Evolutionary conservation across 305 asterid genomes (phyloP).

Genomic region (Salvia sclarea): DNA sequence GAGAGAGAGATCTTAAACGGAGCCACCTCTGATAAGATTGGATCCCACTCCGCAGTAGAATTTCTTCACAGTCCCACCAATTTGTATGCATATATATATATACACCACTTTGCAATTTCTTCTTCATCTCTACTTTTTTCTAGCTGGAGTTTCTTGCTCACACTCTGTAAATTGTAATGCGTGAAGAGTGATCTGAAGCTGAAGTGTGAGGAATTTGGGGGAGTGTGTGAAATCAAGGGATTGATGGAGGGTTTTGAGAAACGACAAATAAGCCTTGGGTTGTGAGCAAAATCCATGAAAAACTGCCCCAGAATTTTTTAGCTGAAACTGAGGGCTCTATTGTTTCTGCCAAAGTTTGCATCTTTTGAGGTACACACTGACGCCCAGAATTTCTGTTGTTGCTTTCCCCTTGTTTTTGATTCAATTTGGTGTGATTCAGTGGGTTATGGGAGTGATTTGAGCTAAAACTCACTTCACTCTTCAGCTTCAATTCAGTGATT

Average conservation of each 20-base stretch:
- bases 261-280: conserved; percentile 15
- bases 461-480: conserved; percentile 14
- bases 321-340: conserved; percentile 33
- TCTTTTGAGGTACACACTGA: conserved; percentile 24
- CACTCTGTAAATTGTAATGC: neutral
- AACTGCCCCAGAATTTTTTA: conserved; percentile 4
- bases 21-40: conserved; percentile 31
- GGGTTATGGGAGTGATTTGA: conserved; percentile 21
- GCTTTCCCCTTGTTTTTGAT: neutral
- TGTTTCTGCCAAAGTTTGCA: conserved; percentile 25
- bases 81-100: conserved; percentile 15
- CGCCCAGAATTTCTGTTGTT: neutral
- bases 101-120: neutral
- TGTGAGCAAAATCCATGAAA: conserved; percentile 15
- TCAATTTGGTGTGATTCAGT: conserved; percentile 20
- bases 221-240: conserved; percentile 16
- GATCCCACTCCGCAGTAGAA: conserved; percentile 32
- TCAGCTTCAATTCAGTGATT: conserved; percentile 18
- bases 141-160: conserved; percentile 23
- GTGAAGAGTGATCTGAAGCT: neutral
- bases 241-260: conserved; percentile 22
- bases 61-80: conserved; percentile 32
- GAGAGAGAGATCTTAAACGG: conserved; percentile 10
- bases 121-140: conserved; percentile 9
- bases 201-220: conserved; percentile 1